Conservation (phyloP, 2,329 filamentous ascomycete genomes). For the Xylariaceae sp. region DNA sequence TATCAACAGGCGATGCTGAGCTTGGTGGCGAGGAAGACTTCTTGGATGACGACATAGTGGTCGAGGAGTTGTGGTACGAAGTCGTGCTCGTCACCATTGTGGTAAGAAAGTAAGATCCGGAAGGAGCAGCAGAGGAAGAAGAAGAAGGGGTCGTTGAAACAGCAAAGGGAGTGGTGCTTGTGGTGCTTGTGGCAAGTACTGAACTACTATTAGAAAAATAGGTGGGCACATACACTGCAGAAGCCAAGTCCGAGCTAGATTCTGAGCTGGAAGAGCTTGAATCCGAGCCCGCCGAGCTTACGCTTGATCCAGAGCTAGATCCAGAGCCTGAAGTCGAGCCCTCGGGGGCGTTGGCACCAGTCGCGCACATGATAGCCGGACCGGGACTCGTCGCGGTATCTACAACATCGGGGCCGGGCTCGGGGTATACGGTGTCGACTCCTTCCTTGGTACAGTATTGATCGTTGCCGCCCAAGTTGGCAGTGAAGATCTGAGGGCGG, state of each 20-base stretch:
- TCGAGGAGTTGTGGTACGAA: background rate
- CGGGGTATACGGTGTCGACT: conserved; percentile 60
- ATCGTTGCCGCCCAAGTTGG: conserved; percentile 55
- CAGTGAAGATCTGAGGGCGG: conserved; percentile 67
- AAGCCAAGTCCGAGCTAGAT: conserved; percentile 10
- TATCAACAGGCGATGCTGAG: conserved; percentile 3
- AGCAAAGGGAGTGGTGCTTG: no score
- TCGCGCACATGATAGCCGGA: conserved; percentile 32
- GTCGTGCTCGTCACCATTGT: conserved; percentile 1
- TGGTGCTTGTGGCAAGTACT: no score
- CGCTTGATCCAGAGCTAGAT: conserved; percentile 33
- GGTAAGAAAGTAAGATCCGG: background rate
- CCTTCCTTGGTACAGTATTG: conserved; percentile 57
- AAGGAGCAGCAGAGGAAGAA: conserved; percentile 5
- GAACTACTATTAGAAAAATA: no score
- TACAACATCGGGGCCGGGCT: conserved; percentile 56
- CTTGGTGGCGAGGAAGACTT: no score
- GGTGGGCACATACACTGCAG: conserved; percentile 25
- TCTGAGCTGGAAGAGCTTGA: conserved; percentile 20
- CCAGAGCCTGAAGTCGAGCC: conserved; percentile 26
- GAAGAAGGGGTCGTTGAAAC: no score
- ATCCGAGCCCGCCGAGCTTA: conserved; percentile 24
- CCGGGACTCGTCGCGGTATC: conserved; percentile 34
- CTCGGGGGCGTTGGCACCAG: conserved; percentile 19
- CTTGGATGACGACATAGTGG: conserved; percentile 1